Evolutionary conservation across 768 basidiomycete species (phyloP), one percentile per base, ranked within the genome.

Genomic region (Termitomyces sp.): DNA sequence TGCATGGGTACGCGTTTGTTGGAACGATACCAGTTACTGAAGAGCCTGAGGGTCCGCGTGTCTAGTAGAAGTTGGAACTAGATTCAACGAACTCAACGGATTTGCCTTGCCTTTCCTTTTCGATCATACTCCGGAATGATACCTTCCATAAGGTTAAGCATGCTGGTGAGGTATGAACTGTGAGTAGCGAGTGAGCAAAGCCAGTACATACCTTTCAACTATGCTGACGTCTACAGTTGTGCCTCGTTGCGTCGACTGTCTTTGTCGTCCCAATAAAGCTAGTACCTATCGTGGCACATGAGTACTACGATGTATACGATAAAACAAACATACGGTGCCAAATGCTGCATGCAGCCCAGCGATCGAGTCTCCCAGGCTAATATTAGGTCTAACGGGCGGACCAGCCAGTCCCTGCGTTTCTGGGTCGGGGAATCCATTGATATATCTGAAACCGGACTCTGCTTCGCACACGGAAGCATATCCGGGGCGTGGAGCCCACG

Each of bases 381-480:
- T 86, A 56, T 89, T 88, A 0, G 87, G 87, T 52, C 87, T 72
- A 1, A 87, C 81, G 5, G 86, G 87, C 2, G 86, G 83, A 0
- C 86, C 86, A 20, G 73, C 73, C 41, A 87, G 69, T 33, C 72
- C 73, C 22, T 81, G 80, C 0, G 80, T 81, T 58, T 76, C 70
- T 2, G 76, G 65, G 65, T 87, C 81, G 2, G 81, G 80, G 43
- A 81, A 79, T 1, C 87, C 86, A 54, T 89, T 89, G 65, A 89
- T 87, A 65, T 82, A 85, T 3, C 87, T 77, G 67, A 88, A 89
- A 3, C 87, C 86, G 2, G 86, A 84, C 59, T 89, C 86, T 0
- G 86, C 87, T 71, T 89, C 87, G 61, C 87, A 89, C 3, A 89
- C 86, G 5, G 87, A 85, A 2, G 87, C 86, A 60, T 85, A 89